phyloP scores from a whole-genome alignment of 148 eudicot genomes.

The Rhododendron griersonianum region DNA sequence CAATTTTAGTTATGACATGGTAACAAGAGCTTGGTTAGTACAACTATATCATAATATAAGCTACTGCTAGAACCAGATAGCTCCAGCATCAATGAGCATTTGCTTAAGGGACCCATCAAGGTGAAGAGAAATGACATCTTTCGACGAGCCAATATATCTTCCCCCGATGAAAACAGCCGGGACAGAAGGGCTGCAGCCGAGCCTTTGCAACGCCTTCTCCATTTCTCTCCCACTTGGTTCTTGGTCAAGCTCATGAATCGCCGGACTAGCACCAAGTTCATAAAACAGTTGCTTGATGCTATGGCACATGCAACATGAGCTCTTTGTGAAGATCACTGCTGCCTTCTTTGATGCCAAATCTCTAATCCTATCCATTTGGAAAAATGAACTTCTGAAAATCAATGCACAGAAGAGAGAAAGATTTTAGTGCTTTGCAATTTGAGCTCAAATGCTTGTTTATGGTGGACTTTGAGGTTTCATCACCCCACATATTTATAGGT shows the following conservation, averaged over 20 bases:
- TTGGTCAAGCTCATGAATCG: constrained; percentile 39
- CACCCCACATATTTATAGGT: constrained; percentile 31
- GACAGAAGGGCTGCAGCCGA: constrained; percentile 36
- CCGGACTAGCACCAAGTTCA: constrained; percentile 49
- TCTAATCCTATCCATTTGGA: constrained; percentile 33
- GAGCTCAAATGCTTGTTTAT: background rate
- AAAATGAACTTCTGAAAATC: background rate
- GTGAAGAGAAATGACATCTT: constrained; percentile 43
- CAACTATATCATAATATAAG: background rate
- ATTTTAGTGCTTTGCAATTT: background rate
- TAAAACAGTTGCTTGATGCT: constrained; percentile 38
- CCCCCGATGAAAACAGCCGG: constrained; percentile 52
- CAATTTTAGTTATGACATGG: background rate
- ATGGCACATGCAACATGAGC: constrained; percentile 51
- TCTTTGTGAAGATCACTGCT: constrained; percentile 51
- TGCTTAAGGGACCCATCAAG: constrained; percentile 43
- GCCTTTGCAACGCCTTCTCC: constrained; percentile 31
- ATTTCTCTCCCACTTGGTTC: constrained; percentile 34
- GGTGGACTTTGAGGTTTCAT: constrained; percentile 16
- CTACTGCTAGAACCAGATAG: constrained; percentile 46
- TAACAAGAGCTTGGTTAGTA: background rate
- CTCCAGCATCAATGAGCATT: constrained; percentile 38
- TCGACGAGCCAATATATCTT: constrained; percentile 35
- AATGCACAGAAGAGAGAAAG: background rate
- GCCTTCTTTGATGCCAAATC: constrained; percentile 45